These are phyloP conservation scores for Albifimbria verrucaria DNA, from an alignment of 2,329 filamentous ascomycete genomes.

Conservation along the genomic window DNA sequence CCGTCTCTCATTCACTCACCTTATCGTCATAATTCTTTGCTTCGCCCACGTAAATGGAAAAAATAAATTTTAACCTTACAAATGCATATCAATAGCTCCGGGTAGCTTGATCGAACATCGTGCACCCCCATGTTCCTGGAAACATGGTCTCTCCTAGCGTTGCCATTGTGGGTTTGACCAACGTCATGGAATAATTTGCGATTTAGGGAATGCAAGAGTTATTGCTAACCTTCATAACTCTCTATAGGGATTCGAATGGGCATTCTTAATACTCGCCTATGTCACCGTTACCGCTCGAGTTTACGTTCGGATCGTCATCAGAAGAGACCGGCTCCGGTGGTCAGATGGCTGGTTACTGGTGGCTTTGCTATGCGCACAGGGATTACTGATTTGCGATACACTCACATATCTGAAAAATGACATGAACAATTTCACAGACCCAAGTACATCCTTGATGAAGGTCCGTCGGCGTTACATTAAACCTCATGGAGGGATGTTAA, in stretches of 20 bases:
- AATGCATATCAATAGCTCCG: no score
- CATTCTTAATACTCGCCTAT: not conserved
- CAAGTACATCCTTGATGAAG: not conserved
- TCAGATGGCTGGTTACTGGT: not conserved
- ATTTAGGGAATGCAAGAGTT: no score
- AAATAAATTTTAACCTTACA: no score
- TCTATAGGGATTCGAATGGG: not conserved
- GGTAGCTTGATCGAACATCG: no score
- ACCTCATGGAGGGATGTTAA: no score
- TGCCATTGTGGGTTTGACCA: no score
- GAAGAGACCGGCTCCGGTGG: not conserved
- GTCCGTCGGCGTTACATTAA: not conserved
- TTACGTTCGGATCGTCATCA: not conserved
- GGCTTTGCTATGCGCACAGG: not conserved
- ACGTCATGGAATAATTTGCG: not conserved
- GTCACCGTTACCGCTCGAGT: not conserved
- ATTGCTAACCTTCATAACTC: not conserved
- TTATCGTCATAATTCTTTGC: no score
- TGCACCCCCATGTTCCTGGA: no score
- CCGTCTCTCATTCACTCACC: no score
- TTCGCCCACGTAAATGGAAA: no score
- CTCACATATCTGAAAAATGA: not conserved
- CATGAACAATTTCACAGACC: not conserved
- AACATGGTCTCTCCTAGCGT: no score
- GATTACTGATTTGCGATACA: not conserved